Evolutionary conservation across 169 alveolate species (phyloP).

Genomic region (Plasmodium blacklocki): DNA sequence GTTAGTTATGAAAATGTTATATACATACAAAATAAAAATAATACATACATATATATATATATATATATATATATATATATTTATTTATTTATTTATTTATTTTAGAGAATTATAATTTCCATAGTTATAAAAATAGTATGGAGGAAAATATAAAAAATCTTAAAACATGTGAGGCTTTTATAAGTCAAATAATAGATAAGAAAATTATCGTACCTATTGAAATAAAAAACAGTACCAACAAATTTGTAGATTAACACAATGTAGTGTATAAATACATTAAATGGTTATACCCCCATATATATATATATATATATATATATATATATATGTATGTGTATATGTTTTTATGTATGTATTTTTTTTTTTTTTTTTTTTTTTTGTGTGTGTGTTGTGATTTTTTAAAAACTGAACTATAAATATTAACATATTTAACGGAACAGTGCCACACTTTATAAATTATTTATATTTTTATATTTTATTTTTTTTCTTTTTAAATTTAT

Average conservation of each 20-base stretch:
- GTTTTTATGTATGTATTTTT: too few species aligned
- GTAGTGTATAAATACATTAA: background rate
- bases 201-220: constrained; percentile 46
- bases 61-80: background rate
- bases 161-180: constrained; percentile 16
- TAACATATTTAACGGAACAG: background rate
- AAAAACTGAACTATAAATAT: constrained; percentile 1
- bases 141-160: constrained; percentile 40
- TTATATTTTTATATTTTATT: background rate
- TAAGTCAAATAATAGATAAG: constrained; percentile 18
- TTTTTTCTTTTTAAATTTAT: background rate
- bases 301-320: background rate
- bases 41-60: background rate
- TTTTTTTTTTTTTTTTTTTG: background rate
- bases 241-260: background rate
- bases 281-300: background rate
- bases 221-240: constrained; percentile 8
- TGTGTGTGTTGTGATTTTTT: constrained; percentile 21
- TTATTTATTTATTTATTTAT: background rate
- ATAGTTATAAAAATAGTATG: constrained; percentile 34
- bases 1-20: constrained; percentile 6
- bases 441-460: constrained; percentile 3
- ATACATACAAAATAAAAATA: background rate
- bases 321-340: background rate
- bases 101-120: constrained; percentile 46